Evolutionary conservation across 148 eudicot genomes (phyloP).

Genomic region (Chenopodium album): DNA sequence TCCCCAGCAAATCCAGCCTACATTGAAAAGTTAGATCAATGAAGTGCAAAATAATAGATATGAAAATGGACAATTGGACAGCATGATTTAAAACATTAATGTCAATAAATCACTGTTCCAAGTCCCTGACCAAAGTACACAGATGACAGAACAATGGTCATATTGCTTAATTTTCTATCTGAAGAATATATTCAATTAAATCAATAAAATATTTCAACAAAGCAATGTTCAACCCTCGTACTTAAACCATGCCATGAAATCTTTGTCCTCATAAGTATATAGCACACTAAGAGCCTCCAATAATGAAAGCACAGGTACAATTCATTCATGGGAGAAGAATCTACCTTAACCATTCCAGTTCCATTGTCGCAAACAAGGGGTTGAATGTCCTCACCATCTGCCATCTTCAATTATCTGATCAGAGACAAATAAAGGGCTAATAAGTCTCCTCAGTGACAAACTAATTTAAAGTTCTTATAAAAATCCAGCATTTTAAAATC

Average conservation of each 20-base stretch:
- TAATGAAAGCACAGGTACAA: not conserved
- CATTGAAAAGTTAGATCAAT: slow-evolving; percentile 12
- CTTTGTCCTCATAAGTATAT: not conserved
- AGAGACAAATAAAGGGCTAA: not conserved
- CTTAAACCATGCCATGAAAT: not conserved
- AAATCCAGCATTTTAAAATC: not conserved
- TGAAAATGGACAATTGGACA: not conserved
- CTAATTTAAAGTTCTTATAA: not conserved
- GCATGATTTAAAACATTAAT: not conserved
- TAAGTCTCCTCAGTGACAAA: not conserved
- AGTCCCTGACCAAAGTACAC: slow-evolving; percentile 4
- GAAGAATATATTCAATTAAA: not conserved
- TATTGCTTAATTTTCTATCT: no score
- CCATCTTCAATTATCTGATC: slow-evolving; percentile 35
- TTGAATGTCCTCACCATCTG: slow-evolving; percentile 45
- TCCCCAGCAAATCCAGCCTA: slow-evolving; percentile 89
- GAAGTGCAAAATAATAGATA: not conserved
- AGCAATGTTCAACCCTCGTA: not conserved
- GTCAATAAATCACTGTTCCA: not conserved
- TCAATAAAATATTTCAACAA: not conserved
- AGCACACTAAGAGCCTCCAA: not conserved
- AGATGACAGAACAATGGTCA: not conserved
- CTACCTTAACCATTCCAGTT: slow-evolving; percentile 49
- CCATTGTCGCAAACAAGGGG: slow-evolving; percentile 57
- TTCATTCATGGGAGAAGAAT: not conserved